Base-by-base conservation (phyloP, 345 rosid species). In the Bretschneidera sinensis region DNA sequence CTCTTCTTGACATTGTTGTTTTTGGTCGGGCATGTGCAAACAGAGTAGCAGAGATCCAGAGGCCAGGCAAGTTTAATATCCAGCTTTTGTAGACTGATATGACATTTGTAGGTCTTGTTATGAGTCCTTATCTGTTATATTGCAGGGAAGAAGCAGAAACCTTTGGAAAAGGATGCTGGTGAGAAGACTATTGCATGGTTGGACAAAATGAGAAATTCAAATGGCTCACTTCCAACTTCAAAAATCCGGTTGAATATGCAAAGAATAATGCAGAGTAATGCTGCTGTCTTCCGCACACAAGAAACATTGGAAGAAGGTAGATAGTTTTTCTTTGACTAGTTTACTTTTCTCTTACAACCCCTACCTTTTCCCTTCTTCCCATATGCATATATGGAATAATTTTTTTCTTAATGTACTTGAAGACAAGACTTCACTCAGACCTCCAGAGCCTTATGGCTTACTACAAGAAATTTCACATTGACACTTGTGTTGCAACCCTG, bases 11-110 rank as follows among this genome's bases (percentile, higher is more conserved):
- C 72, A 92, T 92, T 79, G 98, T 92, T 60, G 98, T 92, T 28
- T 92, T 92, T 69, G 98, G 98, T 24, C 83, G 97, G 67, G 98
- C 98, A 68, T 89, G 97, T 84, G 97, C 98, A 35, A 92, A 92
- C 59, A 80, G 98, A 68, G 97, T 92, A 57, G 96, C 98, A 24
- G 96, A 87, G 77, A 80, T 89, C 70, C 77, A 60, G 23, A 84
- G 81, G 52, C 97, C 97, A 79, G 97, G 97, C 65, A 71, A 60
- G 81, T 72, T 24, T 51, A 15, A 59, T 53, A 23, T 48, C 20
- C 47, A 24, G 55, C 2, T 51, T 51, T 9, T 51, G 45, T 39
- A 11, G 45, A 14, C 11, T 39, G 15, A 5, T 39, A 11, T 8
- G 5, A 28, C 33, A n/a, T n/a, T n/a, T n/a, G n/a, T n/a, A n/a